Base-by-base conservation (phyloP, 192 early-diverging fungal species). In the Rhizoclosmatium sp. region DNA sequence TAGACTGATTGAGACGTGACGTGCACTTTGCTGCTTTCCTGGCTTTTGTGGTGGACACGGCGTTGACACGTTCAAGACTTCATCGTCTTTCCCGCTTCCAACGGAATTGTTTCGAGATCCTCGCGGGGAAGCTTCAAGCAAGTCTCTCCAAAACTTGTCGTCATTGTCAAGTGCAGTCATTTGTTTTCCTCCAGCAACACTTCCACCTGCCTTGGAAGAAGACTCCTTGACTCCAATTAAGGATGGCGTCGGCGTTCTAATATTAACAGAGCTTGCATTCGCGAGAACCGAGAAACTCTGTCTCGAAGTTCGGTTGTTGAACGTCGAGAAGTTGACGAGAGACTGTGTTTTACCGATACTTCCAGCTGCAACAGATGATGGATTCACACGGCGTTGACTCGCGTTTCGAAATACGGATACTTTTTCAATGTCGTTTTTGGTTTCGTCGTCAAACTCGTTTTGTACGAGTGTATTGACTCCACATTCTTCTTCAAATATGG, bases 151-250 rank as follows among this genome's bases (percentile, higher is more conserved):
- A 59, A 71, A 71, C 39, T 71, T 21, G 44, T n/a, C 23, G 41
- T 58, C 58, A 59, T 71, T 71, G 16, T 54, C 48, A 47, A 71
- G 39, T 5, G 70, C 70, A 2, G 70, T 71, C 49, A 71, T 71
- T n/a, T 51, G 49, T n/a, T 12, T 47, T n/a, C 3, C 66, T 40
- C 14, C 47, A 12, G 23, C 19, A 40, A 16, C 23, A 23, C 16
- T 71, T 19, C 31, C 16, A 9, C 31, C 31, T 51, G 12, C 56
- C 7, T 14, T n/a, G 12, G 68, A 69, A 21, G 12, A 16, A 14
- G 68, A 45, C 2, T 12, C 7, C 14, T n/a, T 19, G 7, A 44
- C 10, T 5, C 48, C 54, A 19, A 71, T 14, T 12, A 59, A 14
- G 39, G 51, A 59, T 21, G 70, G 58, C 7, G 70, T 71, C 56